Evolutionary conservation across 371 early-diverging fungal species (phyloP).

Genomic region (Homolaphlyctis polyrhiza): DNA sequence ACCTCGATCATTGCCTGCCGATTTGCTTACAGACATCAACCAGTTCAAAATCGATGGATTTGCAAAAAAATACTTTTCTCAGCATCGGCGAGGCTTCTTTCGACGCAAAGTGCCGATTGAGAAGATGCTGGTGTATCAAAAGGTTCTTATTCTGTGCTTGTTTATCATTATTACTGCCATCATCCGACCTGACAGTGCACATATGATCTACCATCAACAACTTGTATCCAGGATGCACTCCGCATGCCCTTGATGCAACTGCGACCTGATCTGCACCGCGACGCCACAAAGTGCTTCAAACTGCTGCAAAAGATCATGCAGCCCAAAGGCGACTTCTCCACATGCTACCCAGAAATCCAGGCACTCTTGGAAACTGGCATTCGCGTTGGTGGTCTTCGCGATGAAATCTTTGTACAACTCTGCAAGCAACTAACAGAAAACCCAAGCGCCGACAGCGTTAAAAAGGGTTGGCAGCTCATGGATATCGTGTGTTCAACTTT

Average conservation of each 20-base stretch:
- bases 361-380: constrained; percentile 72
- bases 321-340: constrained; percentile 23
- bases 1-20: constrained; percentile 45
- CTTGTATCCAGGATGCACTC: constrained; percentile 64
- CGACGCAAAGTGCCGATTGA: constrained; percentile 80
- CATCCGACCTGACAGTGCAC: neutral
- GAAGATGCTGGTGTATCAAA: constrained; percentile 78
- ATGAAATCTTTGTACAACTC: constrained; percentile 92
- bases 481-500: constrained; percentile 77
- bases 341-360: constrained; percentile 57
- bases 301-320: constrained; percentile 80
- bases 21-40: constrained; percentile 65
- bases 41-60: constrained; percentile 86
- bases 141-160: no score
- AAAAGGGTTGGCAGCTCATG: constrained; percentile 84
- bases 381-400: constrained; percentile 70
- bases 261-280: constrained; percentile 71
- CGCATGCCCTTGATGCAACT: constrained; percentile 75
- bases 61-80: constrained; percentile 86
- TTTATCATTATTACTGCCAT: neutral
- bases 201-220: neutral
- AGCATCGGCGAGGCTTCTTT: constrained; percentile 82
- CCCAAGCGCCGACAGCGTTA: constrained; percentile 67
- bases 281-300: constrained; percentile 81
- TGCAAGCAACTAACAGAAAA: constrained; percentile 86